These are phyloP conservation scores for Francoa sonchifolia DNA, from an alignment of 441 rosid genomes.

Conservation along the genomic window DNA sequence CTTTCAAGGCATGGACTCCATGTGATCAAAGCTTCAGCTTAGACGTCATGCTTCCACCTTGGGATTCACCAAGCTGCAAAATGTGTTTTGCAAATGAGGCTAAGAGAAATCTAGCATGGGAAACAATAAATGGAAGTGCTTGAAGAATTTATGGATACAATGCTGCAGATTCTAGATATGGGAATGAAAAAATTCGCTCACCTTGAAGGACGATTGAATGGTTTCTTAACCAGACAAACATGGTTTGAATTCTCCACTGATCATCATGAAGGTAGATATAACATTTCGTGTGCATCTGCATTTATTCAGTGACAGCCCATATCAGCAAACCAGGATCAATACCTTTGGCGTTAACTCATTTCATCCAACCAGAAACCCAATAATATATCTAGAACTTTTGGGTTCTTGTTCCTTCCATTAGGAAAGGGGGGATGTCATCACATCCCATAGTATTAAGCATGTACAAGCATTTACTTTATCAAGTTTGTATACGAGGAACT, in stretches of 20 bases:
- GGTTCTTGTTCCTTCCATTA: conserved; percentile 10
- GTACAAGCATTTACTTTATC: conserved; percentile 11
- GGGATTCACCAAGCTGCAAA: too few relatives aligned
- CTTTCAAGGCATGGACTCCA: too few relatives aligned
- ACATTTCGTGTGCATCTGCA: not conserved
- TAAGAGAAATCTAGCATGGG: too few relatives aligned
- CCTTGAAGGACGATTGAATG: not conserved
- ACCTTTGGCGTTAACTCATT: not conserved
- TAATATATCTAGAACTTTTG: not conserved
- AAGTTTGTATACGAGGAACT: conserved; percentile 22
- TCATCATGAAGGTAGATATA: not conserved
- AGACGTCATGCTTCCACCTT: too few relatives aligned
- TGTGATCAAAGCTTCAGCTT: too few relatives aligned
- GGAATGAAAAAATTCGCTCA: too few relatives aligned
- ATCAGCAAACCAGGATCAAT: not conserved
- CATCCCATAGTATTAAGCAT: not conserved
- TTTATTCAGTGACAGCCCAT: conserved; percentile 2
- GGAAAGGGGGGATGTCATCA: not conserved
- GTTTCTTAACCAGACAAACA: not conserved
- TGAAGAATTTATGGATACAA: too few relatives aligned
- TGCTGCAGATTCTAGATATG: too few relatives aligned
- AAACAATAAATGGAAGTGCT: too few relatives aligned
- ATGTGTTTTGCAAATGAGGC: too few relatives aligned
- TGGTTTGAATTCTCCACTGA: not conserved
- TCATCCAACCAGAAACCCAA: conserved; percentile 7